Evolutionary conservation across 352 stramenopile genomes (phyloP).

Genomic region (Globisporangium irregulare): DNA sequence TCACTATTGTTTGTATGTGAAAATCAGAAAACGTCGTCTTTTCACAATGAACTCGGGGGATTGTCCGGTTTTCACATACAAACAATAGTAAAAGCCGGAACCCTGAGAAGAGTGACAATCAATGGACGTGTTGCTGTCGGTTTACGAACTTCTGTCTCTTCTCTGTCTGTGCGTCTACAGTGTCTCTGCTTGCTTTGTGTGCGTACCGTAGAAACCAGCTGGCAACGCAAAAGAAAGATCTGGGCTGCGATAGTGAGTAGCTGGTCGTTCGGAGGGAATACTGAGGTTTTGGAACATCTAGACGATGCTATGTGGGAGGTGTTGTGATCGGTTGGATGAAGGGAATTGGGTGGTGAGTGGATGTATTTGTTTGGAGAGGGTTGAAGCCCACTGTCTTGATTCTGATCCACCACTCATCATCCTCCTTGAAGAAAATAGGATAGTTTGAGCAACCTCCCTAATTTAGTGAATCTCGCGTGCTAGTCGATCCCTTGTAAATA

Average conservation of each 20-base stretch:
- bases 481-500: too few relatives aligned
- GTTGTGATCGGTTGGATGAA: neutral
- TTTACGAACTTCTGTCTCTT: too few relatives aligned
- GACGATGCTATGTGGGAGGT: neutral
- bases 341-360: neutral
- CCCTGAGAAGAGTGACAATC: too few relatives aligned
- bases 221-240: neutral
- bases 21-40: neutral
- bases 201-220: neutral
- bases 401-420: conserved; percentile 9
- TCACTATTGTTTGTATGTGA: neutral
- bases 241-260: neutral
- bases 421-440: neutral
- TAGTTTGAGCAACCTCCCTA: neutral
- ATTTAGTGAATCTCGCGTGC: neutral
- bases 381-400: conserved; percentile 8
- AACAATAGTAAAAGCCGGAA: too few relatives aligned
- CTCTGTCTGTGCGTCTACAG: too few relatives aligned
- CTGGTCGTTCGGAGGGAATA: neutral
- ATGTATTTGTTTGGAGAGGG: conserved; percentile 2
- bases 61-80: too few relatives aligned
- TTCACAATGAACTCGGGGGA: too few relatives aligned
- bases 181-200: too few relatives aligned
- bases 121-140: too few relatives aligned
- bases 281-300: neutral